These are phyloP conservation scores for Diaporthe capsici DNA, from an alignment of 2,329 filamentous ascomycete species.

Conservation along the genomic window DNA sequence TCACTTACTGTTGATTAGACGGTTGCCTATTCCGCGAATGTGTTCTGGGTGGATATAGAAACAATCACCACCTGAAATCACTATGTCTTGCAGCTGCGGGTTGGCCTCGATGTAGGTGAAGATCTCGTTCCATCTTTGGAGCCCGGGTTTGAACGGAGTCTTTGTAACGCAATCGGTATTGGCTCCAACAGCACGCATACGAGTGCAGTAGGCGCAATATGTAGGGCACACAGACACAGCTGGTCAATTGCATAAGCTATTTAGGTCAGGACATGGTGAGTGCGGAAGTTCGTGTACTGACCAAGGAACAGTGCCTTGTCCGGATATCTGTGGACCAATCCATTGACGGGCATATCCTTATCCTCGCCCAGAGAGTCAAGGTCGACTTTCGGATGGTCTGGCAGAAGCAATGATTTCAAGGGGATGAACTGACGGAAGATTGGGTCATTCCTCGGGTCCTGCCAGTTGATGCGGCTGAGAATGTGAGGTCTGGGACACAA, in stretches of 20 bases:
- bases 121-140: conserved; percentile 66
- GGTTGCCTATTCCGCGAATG: conserved; percentile 66
- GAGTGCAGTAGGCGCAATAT: conserved; percentile 74
- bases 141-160: conserved; percentile 55
- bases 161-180: conserved; percentile 67
- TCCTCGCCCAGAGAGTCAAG: no score
- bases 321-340: conserved; percentile 74
- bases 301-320: conserved; percentile 74
- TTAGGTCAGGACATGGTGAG: no score
- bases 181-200: conserved; percentile 70
- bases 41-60: conserved; percentile 70
- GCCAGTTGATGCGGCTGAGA: conserved; percentile 72
- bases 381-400: conserved; percentile 62
- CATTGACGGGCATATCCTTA: conserved; percentile 65
- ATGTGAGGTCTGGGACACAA: conserved; percentile 65
- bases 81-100: conserved; percentile 67
- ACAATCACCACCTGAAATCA: conserved; percentile 74
- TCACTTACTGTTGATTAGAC: conserved; percentile 61
- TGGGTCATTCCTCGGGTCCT: conserved; percentile 70
- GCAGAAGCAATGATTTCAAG: conserved; percentile 64
- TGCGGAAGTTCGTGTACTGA: conserved; percentile 50
- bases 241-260: no score
- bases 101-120: conserved; percentile 69
- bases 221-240: conserved; percentile 65
- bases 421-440: conserved; percentile 74